Evolutionary conservation across 192 early-diverging fungal genomes (phyloP), one percentile per base, ranked within the genome.

Genomic region (Coemansia furcata): DNA sequence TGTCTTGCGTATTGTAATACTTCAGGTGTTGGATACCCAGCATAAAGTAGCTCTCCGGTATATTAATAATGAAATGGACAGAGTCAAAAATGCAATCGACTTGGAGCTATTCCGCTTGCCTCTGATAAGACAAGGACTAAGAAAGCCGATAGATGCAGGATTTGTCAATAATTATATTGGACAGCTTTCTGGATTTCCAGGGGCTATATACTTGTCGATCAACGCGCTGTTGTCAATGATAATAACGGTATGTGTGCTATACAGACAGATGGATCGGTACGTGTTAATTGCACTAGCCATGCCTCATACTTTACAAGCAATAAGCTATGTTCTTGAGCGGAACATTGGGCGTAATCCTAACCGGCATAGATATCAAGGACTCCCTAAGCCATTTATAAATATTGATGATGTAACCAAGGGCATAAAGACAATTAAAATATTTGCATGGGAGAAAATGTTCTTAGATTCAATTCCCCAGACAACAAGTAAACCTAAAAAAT

Each of bases 391-490:
- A n/a, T n/a, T n/a, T n/a, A n/a, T n/a, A n/a, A n/a, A n/a, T n/a
- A n/a, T n/a, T 9, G 11, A 55, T 12, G 64, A 69, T 19, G 69
- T 80, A 10, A 37, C 30, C 7, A 5, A 52, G 1, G 64, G 40
- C 19, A 80, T 75, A 10, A 71, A 66, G 19, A 57, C 73, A 6
- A 68, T 80, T 4, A 80, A 75, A 60, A 30, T 80, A 37, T 75
- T 71, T 64, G 69, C 73, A 7, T 80, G 78, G 78, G 78, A 80
- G 37, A 50, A 30, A 37, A 67, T 69, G 52, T 80, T 63, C 32
- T 14, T 69, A 6, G 21, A 52, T 9, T 52, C 10, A 12, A 3
- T 26, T 11, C 23, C 23, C 3, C 17, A 21, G 50, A n/a, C 21
- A 11, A 52, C 17, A 26, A 6, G 3, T 52, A 52, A 8, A 44